Base-by-base conservation (phyloP, 306 rosid species). In the Cucurbita ficifolia region DNA sequence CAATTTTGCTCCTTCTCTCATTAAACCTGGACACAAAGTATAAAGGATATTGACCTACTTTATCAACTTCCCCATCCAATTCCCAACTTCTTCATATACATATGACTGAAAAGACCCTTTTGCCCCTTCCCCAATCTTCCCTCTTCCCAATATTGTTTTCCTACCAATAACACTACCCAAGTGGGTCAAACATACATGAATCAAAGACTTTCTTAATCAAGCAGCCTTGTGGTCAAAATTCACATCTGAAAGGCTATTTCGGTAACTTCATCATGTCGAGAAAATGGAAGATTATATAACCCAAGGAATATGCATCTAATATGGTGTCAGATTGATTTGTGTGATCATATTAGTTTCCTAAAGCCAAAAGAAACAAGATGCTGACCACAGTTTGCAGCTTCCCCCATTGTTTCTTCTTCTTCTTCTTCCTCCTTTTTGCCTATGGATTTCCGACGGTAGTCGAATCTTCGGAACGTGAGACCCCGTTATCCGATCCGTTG, bases 401-500 rank as follows among this genome's bases (percentile, higher is more conserved):
- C 42, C 21, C 24, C 4, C 7, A 49, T 13, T 68, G 22, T 68
- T 19, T 24, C 42, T 51, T 49, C 45, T 74, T 74, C 48, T 52
- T 78, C 38, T 35, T 65, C 67, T 77, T 76, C 80, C 43, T 76
- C 80, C 43, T 72, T 21, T 51, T 79, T 49, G 43, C 61, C 14
- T 3, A 49, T 52, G 82, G 80, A 60, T 72, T 61, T 76, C 42
- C 57, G 1, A 65, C 12, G 16, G 58, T 48, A 38, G 78, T 72
- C 69, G 11, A 60, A 6, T 6, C 50, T 55, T 11, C 51, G 13
- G 52, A 36, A 13, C 55, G 17, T 4, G 82, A 78, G 11, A 55
- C 60, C 24, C 76, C 73, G 18, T 57, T 83, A 65, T 68, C 82
- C 2, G 87, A 80, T 48, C 64, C 79, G 58, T 73, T 81, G 43